phyloP scores from a whole-genome alignment of 805 yeast genomes.

The Zygosaccharomyces gambellarensis region DNA sequence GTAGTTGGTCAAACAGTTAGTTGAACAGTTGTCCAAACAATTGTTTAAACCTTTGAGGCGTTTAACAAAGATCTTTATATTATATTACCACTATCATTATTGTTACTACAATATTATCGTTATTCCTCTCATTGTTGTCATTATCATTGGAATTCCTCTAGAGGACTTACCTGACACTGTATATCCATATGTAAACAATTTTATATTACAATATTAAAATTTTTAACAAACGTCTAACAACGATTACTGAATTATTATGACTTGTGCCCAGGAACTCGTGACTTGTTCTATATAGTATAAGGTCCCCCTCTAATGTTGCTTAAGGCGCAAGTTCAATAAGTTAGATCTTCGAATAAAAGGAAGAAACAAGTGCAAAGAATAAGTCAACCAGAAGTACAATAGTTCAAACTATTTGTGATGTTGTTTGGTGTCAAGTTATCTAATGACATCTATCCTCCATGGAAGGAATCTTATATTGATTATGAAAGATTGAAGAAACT shows the following conservation, averaged over 20 bases:
- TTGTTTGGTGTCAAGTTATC: conserved; percentile 80
- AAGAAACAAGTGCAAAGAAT: neutral
- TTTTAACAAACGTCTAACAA: neutral
- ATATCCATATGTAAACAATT: conserved; percentile 6
- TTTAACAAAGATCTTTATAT: neutral
- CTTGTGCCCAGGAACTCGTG: neutral
- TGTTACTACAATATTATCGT: neutral
- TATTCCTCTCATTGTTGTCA: neutral
- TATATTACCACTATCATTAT: neutral
- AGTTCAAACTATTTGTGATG: conserved; percentile 50
- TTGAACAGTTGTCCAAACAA: neutral
- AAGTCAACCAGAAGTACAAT: neutral
- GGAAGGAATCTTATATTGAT: conserved; percentile 71
- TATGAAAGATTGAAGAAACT: conserved; percentile 62
- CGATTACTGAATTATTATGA: neutral
- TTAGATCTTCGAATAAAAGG: neutral
- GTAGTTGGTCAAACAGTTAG: neutral
- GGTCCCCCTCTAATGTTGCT: neutral
- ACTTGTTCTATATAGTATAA: neutral
- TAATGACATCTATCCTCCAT: conserved; percentile 78
- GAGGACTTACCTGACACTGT: neutral
- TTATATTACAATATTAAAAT: neutral
- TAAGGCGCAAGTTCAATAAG: neutral
- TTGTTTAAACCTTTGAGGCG: neutral
- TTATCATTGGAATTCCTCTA: neutral